Evolutionary conservation across 345 rosid genomes (phyloP).

Genomic region (Durio zibethinus): DNA sequence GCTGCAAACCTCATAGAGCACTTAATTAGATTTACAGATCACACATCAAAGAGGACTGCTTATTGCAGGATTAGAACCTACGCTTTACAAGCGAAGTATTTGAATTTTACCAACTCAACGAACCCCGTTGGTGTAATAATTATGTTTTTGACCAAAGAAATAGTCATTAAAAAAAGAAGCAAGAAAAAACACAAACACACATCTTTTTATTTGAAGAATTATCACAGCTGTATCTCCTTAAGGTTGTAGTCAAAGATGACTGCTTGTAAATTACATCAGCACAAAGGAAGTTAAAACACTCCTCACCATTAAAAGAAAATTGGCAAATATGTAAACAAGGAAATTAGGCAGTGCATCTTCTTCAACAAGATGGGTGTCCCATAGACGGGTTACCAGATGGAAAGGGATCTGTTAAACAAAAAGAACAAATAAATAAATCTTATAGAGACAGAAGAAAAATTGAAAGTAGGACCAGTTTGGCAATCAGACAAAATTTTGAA

Average conservation of each 20-base stretch:
- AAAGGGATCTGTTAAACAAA: conserved; percentile 68
- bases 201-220: neutral
- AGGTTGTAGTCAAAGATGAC: neutral
- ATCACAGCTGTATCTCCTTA: neutral
- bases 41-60: no score
- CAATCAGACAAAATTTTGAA: neutral
- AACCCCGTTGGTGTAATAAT: no score
- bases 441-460: neutral
- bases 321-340: conserved; percentile 91
- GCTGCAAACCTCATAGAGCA: no score
- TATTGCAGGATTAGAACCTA: no score
- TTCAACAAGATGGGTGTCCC: conserved; percentile 99
- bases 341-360: conserved; percentile 98
- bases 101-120: no score
- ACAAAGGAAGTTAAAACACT: conserved; percentile 12
- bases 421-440: neutral
- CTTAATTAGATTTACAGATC: no score
- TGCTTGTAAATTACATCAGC: neutral
- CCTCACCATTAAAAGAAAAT: conserved; percentile 90
- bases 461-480: neutral
- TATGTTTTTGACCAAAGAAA: neutral
- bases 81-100: no score
- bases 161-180: neutral
- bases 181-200: no score
- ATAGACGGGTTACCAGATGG: conserved; percentile 74